These are phyloP conservation scores for Xerocomellus dryophilus DNA, from an alignment of 768 basidiomycete species.

Conservation along the genomic window DNA sequence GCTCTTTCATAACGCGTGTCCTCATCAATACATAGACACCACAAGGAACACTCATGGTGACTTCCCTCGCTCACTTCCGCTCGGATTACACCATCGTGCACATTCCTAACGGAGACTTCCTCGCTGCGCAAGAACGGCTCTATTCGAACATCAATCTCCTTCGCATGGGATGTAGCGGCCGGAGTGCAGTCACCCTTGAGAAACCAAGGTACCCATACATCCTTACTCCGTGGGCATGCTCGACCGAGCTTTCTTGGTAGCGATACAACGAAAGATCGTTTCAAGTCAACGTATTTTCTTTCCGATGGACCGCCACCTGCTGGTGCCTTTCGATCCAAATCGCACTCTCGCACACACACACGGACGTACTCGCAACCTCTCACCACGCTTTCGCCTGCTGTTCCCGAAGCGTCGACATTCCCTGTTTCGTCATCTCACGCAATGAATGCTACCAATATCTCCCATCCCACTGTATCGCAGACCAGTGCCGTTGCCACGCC, in stretches of 20 bases:
- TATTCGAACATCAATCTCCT: constrained; percentile 81
- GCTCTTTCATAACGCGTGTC: not conserved
- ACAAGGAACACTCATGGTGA: constrained; percentile 71
- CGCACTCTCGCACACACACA: constrained; percentile 30
- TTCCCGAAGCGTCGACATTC: constrained; percentile 24
- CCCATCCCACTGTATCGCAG: constrained; percentile 18
- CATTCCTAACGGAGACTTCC: constrained; percentile 66
- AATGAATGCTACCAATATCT: constrained; percentile 8
- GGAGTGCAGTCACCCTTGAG: constrained; percentile 72
- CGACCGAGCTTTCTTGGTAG: constrained; percentile 35
- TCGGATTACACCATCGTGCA: constrained; percentile 84
- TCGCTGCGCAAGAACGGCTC: constrained; percentile 59
- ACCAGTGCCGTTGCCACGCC: not conserved
- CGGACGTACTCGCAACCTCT: constrained; percentile 30
- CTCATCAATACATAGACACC: constrained; percentile 44
- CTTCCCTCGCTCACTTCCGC: constrained; percentile 83
- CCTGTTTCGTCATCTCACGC: constrained; percentile 23
- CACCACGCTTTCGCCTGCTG: constrained; percentile 21
- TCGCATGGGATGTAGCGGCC: constrained; percentile 81
- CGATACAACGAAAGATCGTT: constrained; percentile 78
- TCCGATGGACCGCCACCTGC: constrained; percentile 35
- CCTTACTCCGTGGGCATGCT: constrained; percentile 6
- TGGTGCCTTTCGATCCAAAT: constrained; percentile 26
- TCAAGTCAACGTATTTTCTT: constrained; percentile 67
- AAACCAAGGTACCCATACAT: constrained; percentile 52